Conservation (phyloP, 176 grass and related monocot species). For the Hsuehochloa calcarea region DNA sequence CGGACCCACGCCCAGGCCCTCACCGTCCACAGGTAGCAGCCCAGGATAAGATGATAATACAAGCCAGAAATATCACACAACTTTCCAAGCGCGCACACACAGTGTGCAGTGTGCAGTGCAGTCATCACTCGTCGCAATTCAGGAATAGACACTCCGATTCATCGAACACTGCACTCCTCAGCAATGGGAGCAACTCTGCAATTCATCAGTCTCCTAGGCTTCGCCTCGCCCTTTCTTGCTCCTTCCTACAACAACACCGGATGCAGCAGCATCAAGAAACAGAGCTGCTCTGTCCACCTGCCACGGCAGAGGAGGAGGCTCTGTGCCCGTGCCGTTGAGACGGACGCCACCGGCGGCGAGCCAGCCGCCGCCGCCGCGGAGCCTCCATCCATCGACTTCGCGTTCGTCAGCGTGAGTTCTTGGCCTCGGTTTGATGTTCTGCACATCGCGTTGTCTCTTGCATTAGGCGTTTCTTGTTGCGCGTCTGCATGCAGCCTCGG, state of each 20-base stretch:
- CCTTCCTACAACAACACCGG: not conserved
- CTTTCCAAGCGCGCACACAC: not conserved
- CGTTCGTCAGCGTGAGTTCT: conserved; percentile 80
- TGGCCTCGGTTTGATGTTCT: not conserved
- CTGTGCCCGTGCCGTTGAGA: conserved; percentile 42
- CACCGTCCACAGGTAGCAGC: conserved; percentile 36
- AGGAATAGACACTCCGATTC: not conserved
- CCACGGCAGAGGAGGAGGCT: not conserved
- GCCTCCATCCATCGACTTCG: conserved; percentile 69
- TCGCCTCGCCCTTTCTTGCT: conserved; percentile 20
- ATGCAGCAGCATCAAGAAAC: conserved; percentile 4
- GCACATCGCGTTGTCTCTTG: too few relatives aligned
- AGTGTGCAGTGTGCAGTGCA: not conserved
- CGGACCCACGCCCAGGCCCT: not conserved
- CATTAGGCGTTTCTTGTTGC: too few relatives aligned
- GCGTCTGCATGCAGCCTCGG: conserved; percentile 38
- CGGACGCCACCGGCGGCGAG: conserved; percentile 25
- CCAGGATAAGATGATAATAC: conserved; percentile 51
- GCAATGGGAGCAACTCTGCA: conserved; percentile 33
- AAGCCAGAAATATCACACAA: not conserved
- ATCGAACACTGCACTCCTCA: not conserved
- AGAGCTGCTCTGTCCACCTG: not conserved
- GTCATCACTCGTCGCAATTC: not conserved
- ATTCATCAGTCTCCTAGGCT: conserved; percentile 26
- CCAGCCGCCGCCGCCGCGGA: not conserved